phyloP scores from a whole-genome alignment of 1,139 yeast species.

The Scheffersomyces segobiensis region DNA sequence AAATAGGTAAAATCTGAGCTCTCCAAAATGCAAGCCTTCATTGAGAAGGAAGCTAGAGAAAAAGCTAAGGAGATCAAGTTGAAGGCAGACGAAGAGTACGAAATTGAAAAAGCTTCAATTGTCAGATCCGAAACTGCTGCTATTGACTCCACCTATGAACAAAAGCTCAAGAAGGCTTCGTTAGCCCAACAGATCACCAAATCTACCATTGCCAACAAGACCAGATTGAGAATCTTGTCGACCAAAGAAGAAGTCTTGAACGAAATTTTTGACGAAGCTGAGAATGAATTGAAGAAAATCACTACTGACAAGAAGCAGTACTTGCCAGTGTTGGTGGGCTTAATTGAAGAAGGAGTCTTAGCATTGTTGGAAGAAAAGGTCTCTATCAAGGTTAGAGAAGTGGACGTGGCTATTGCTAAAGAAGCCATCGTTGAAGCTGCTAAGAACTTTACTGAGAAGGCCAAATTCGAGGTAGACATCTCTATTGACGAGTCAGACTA shows the following conservation, averaged over 20 bases:
- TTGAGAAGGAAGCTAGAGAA: slow-evolving; percentile 98
- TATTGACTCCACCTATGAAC: slow-evolving; percentile 78
- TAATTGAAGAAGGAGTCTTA: slow-evolving; percentile 81
- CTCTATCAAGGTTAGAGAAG: slow-evolving; percentile 64
- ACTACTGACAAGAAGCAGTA: slow-evolving; percentile 54
- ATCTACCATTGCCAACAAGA: slow-evolving; percentile 93
- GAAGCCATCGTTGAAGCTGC: slow-evolving; percentile 65
- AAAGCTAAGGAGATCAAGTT: slow-evolving; percentile 94
- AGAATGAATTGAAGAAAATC: slow-evolving; percentile 57
- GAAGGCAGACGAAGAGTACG: slow-evolving; percentile 98
- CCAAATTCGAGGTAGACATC: slow-evolving; percentile 51
- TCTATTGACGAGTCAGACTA: slow-evolving; percentile 55
- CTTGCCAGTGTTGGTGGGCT: slow-evolving; percentile 67
- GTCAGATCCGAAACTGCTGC: slow-evolving; percentile 91
- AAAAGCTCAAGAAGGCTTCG: slow-evolving; percentile 85
- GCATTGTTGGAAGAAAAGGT: slow-evolving; percentile 74
- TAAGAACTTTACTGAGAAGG: slow-evolving; percentile 59
- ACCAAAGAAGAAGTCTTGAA: slow-evolving; percentile 83
- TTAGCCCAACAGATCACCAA: slow-evolving; percentile 94
- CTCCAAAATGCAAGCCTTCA: slow-evolving; percentile 97
- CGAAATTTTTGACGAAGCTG: slow-evolving; percentile 72
- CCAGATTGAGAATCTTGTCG: slow-evolving; percentile 84
- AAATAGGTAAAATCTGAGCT: slow-evolving; percentile 88
- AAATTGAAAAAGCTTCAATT: slow-evolving; percentile 92
- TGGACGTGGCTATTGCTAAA: slow-evolving; percentile 64